These are phyloP conservation scores for Chrysoporthe puriensis DNA, from an alignment of 2,329 filamentous ascomycete genomes.

Conservation along the genomic window DNA sequence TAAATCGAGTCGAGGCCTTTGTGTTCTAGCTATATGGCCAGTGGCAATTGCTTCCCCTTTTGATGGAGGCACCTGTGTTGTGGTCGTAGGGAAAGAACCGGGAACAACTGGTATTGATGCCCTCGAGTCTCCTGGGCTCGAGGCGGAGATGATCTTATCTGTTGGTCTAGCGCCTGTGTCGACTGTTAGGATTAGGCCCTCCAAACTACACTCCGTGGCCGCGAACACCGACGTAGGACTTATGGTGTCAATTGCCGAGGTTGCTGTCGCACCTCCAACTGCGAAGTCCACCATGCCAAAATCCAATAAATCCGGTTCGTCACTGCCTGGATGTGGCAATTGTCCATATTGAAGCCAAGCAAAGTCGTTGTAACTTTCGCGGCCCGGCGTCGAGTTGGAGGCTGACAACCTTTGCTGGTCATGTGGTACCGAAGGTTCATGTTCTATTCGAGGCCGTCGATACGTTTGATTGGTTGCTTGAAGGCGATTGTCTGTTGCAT, in stretches of 20 bases:
- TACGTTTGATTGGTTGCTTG: background rate
- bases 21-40: background rate
- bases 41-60: background rate
- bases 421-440: background rate
- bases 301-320: background rate
- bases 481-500: background rate
- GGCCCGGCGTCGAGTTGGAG: background rate
- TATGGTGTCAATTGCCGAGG: background rate
- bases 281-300: background rate
- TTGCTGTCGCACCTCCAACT: background rate
- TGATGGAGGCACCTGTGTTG: background rate
- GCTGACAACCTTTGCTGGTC: background rate
- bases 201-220: background rate
- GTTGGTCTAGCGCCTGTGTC: background rate
- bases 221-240: background rate
- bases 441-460: background rate
- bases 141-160: background rate
- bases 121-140: background rate
- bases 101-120: background rate
- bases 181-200: slow-evolving; percentile 1
- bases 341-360: background rate
- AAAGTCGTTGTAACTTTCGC: background rate
- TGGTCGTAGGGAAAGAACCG: background rate
- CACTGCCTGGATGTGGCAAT: background rate
- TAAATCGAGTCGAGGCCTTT: background rate